phyloP scores from a whole-genome alignment of 2,329 filamentous ascomycete species.

The Acephala macrosclerotiorum region DNA sequence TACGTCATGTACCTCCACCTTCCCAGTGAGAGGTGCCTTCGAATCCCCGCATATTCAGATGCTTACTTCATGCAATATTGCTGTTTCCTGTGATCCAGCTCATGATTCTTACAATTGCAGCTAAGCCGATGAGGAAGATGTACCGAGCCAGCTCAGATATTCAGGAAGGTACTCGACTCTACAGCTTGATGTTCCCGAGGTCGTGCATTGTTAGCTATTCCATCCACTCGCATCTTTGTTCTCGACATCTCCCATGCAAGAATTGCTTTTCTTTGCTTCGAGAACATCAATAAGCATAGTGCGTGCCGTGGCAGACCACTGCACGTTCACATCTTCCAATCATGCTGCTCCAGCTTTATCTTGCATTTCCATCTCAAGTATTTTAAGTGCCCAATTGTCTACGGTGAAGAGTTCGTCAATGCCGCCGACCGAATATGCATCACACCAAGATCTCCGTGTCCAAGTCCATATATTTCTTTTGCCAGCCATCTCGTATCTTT shows the following conservation, averaged over 20 bases:
- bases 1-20: neutral
- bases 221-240: neutral
- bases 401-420: neutral
- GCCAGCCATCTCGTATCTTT: too few relatives aligned
- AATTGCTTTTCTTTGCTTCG: slow-evolving; percentile 5
- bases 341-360: neutral
- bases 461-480: neutral
- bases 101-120: too few relatives aligned
- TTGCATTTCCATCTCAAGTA: neutral
- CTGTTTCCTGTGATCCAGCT: too few relatives aligned
- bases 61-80: too few relatives aligned
- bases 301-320: neutral
- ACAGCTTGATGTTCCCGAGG: too few relatives aligned
- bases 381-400: neutral
- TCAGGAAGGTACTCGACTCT: too few relatives aligned
- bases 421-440: neutral
- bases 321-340: neutral
- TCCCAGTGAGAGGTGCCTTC: too few relatives aligned
- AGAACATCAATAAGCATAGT: neutral
- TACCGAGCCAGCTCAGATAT: too few relatives aligned
- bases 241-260: neutral
- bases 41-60: too few relatives aligned
- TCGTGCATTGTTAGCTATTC: neutral
- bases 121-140: too few relatives aligned
- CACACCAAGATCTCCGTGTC: neutral